Base-by-base conservation (phyloP, 345 rosid species). In the Viola odorata region DNA sequence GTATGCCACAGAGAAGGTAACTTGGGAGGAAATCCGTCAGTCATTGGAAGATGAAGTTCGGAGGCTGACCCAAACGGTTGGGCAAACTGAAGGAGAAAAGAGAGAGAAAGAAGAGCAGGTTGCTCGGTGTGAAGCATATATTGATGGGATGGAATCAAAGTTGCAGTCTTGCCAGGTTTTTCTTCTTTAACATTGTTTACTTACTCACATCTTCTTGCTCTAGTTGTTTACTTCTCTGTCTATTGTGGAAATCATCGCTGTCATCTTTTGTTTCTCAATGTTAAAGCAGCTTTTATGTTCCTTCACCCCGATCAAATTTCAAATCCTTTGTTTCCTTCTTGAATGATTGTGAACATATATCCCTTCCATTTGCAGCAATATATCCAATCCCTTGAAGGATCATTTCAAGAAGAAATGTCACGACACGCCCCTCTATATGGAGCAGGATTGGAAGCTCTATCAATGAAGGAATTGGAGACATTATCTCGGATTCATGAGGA, bases 371-470 rank as follows among this genome's bases (percentile, higher is more conserved):
- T 75, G 75, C 96, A 95, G 99, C 96, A 86, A 85, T 84, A 85
- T 71, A 87, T 91, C 53, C 86, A 87, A 73, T 70, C 83, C 16
- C 78, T 91, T 8, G 82, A 91, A 76, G 73, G 77, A 50, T 84
- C 88, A 8, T 88, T 89, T 62, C 91, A 82, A 67, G 98, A 91
- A 54, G 98, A 91, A 74, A 89, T 91, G 81, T 73, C 91, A 1
- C 74, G 88, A 49, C 98, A 91, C 53, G 99, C 99, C 8, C 99
- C 99, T 6, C 83, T 95, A 3, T 95, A 95, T 8, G 98, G 99
- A 66, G 99, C 91, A 12, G 91, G 89, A 60, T 66, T 95, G 76
- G 98, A 95, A 72, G 79, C 85, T 70, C 82, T 95, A 14, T 88
- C 99, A 7, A 78, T 88, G 95, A 83, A 81, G 70, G 99, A 95